Evolutionary conservation across 2,329 filamentous ascomycete genomes (phyloP).

Genomic region (Cordyceps cicadae): DNA sequence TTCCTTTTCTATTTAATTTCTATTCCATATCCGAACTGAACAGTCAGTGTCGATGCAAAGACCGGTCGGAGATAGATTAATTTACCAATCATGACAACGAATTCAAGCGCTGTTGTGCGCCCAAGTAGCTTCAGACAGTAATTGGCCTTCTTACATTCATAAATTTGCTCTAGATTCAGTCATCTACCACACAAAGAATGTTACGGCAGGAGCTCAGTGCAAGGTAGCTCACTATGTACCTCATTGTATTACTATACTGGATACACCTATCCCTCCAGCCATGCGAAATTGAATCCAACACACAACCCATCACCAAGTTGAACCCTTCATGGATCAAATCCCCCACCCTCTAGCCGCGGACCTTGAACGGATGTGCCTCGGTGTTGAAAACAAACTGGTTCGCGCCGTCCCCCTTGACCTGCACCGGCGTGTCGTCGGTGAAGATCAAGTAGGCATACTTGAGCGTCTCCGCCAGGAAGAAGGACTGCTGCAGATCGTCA

Average conservation of each 20-base stretch:
- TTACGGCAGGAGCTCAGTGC: too few species aligned
- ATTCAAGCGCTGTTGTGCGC: too few species aligned
- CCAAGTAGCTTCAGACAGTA: too few species aligned
- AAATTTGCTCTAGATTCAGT: neutral
- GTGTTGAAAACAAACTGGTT: slow-evolving; percentile 45
- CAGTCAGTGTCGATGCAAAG: neutral
- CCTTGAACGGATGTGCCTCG: slow-evolving; percentile 36
- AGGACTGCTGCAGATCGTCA: slow-evolving; percentile 72
- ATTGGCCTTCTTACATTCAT: too few species aligned
- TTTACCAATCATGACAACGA: too few species aligned
- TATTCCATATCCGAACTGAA: too few species aligned
- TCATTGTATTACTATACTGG: neutral
- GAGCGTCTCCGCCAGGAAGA: slow-evolving; percentile 79
- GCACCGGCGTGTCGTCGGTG: slow-evolving; percentile 47
- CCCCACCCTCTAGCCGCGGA: neutral
- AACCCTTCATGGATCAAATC: too few species aligned
- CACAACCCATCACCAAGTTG: too few species aligned
- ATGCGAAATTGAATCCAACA: too few species aligned
- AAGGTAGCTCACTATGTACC: too few species aligned
- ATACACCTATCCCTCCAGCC: too few species aligned
- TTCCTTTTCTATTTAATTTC: slow-evolving; percentile 23
- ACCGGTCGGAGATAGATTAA: neutral
- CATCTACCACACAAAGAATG: too few species aligned
- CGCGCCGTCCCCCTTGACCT: slow-evolving; percentile 36
- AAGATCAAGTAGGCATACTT: slow-evolving; percentile 76